A percentile compares a stretch with the other conserved stretches of the same genome.
These are phyloP conservation scores for Globisporangium middletonii DNA, from an alignment of 352 stramenopile genomes.

Conservation along the genomic window DNA sequence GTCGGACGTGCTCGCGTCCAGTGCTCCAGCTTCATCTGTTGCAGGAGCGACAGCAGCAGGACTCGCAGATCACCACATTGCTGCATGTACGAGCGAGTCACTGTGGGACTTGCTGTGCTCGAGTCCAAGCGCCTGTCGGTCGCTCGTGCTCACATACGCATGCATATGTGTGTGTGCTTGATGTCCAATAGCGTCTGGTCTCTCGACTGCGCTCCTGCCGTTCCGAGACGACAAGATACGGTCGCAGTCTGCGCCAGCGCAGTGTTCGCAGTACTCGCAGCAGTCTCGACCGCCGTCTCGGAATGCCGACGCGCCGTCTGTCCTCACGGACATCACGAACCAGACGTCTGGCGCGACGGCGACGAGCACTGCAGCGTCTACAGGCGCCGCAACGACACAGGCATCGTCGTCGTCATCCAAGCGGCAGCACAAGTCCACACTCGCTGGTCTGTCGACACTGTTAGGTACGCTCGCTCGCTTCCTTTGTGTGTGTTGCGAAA, in stretches of 20 bases:
- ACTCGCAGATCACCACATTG: neutral
- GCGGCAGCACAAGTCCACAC: slow-evolving; percentile 2
- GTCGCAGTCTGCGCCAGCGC: slow-evolving; percentile 5
- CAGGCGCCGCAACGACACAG: neutral
- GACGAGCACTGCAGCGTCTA: neutral
- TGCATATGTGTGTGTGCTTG: neutral
- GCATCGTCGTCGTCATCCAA: slow-evolving; percentile 1
- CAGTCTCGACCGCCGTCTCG: slow-evolving; percentile 14
- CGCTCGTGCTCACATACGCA: neutral
- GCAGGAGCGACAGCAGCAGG: no score
- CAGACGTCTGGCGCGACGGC: slow-evolving; percentile 8
- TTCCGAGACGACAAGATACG: slow-evolving; percentile 10
- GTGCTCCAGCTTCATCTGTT: neutral
- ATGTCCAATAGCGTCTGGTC: neutral
- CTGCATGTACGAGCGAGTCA: neutral
- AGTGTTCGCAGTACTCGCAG: slow-evolving; percentile 5
- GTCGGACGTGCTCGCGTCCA: neutral
- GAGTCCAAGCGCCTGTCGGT: no score
- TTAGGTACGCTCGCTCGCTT: neutral
- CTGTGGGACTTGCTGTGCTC: neutral
- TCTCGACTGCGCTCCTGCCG: neutral
- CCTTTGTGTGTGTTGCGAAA: neutral
- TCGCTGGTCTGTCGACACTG: no score
- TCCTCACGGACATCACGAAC: slow-evolving; percentile 67
- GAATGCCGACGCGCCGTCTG: slow-evolving; percentile 12